phyloP scores from a whole-genome alignment of 768 basidiomycete species.

The Myochromella boudieri region DNA sequence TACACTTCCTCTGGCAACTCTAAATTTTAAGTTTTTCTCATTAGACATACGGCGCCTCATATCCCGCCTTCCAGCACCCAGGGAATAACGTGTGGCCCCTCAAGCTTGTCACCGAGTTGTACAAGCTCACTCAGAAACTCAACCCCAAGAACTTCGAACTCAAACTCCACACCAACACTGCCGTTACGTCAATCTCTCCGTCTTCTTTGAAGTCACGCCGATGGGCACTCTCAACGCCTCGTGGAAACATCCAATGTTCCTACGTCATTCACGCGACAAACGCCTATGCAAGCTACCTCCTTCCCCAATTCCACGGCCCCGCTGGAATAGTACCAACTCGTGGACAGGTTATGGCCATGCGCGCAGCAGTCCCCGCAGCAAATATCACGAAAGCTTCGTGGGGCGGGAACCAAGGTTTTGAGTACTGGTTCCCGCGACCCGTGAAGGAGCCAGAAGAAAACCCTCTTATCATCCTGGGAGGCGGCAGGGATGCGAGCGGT shows the following conservation, averaged over 20 bases:
- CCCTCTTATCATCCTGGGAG: conserved; percentile 74
- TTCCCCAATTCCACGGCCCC: conserved; percentile 64
- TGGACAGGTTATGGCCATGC: conserved; percentile 59
- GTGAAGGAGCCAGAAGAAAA: conserved; percentile 28
- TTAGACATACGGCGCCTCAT: conserved; percentile 44
- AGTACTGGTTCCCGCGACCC: conserved; percentile 86
- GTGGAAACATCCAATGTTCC: conserved; percentile 60
- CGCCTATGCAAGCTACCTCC: conserved; percentile 73
- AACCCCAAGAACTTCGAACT: conserved; percentile 38
- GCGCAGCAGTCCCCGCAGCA: conserved; percentile 33
- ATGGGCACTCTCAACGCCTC: conserved; percentile 62
- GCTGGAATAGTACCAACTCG: conserved; percentile 66
- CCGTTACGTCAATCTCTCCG: conserved; percentile 49
- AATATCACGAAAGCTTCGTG: conserved; percentile 45
- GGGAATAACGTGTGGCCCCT: conserved; percentile 77
- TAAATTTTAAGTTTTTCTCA: not conserved
- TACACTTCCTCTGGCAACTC: not conserved
- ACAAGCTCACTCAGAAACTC: conserved; percentile 35
- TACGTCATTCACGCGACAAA: conserved; percentile 88
- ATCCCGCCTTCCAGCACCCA: conserved; percentile 50
- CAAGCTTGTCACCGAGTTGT: conserved; percentile 76
- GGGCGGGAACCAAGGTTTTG: conserved; percentile 52
- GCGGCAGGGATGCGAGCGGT: conserved; percentile 49
- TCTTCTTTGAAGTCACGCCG: conserved; percentile 23
- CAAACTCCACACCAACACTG: conserved; percentile 70